Evolutionary conservation across 768 basidiomycete genomes (phyloP).

Genomic region (Suillus sp.): DNA sequence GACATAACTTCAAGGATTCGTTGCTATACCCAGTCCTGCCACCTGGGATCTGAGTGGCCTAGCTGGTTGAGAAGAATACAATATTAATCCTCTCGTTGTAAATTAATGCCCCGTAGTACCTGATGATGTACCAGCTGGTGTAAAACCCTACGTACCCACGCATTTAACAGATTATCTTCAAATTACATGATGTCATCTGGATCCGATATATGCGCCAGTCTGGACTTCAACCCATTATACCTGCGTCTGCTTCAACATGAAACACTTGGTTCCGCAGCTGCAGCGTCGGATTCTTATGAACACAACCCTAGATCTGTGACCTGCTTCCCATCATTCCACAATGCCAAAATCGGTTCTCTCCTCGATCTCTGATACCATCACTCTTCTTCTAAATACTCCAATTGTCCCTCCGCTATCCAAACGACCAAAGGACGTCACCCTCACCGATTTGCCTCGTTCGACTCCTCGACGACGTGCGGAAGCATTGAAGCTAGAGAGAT

Average conservation of each 20-base stretch:
- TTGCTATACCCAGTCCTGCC: background rate
- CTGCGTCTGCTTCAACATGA: background rate
- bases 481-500: slow-evolving; percentile 4
- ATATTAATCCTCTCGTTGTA: background rate
- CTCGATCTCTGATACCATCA: slow-evolving; percentile 20
- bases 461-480: slow-evolving; percentile 4
- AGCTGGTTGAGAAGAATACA: background rate
- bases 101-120: background rate
- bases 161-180: background rate
- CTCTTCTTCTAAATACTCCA: slow-evolving; percentile 27
- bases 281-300: background rate
- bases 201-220: background rate
- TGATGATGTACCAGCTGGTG: background rate
- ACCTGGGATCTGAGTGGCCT: background rate
- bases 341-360: slow-evolving; percentile 16
- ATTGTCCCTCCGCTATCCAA: slow-evolving; percentile 17
- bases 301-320: background rate
- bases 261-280: too few relatives aligned
- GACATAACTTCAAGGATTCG: background rate
- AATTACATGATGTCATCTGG: background rate
- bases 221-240: background rate
- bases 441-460: slow-evolving; percentile 21
- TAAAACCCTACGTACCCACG: background rate
- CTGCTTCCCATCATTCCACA: background rate
- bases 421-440: slow-evolving; percentile 17